Evolutionary conservation across 257 asterid genomes (phyloP).

Genomic region (Lycium ferocissimum): DNA sequence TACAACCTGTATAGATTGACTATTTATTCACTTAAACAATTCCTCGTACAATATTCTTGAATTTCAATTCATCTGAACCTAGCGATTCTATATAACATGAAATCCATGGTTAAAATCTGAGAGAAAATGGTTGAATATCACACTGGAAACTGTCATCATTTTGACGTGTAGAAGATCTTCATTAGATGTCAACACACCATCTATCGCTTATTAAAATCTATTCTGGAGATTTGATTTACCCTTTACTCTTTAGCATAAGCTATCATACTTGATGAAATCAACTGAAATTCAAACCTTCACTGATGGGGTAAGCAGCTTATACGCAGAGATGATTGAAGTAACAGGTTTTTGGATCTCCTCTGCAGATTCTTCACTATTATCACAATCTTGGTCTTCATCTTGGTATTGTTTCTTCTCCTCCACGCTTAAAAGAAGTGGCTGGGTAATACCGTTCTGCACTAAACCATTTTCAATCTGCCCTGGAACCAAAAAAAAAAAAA

Average conservation of each 20-base stretch:
- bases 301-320: constrained; percentile 89
- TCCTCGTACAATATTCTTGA: background rate
- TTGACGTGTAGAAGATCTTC: background rate
- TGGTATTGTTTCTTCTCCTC: constrained; percentile 57
- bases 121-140: background rate
- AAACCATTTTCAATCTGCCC: constrained; percentile 49
- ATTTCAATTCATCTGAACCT: background rate
- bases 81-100: background rate
- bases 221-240: background rate
- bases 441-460: constrained; percentile 77
- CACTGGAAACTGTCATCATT: background rate
- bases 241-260: background rate
- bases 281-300: constrained; percentile 65
- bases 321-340: constrained; percentile 78
- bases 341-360: constrained; percentile 84
- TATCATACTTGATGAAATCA: background rate
- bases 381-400: constrained; percentile 73
- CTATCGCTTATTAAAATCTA: background rate
- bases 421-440: constrained; percentile 67
- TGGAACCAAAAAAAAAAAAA: background rate
- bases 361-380: constrained; percentile 78
- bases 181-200: background rate
- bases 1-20: constrained; percentile 5
- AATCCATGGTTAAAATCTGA: background rate
- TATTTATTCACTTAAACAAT: background rate